These are phyloP conservation scores for Xylaria sp. DNA, from an alignment of 2,329 filamentous ascomycete species.

Conservation along the genomic window DNA sequence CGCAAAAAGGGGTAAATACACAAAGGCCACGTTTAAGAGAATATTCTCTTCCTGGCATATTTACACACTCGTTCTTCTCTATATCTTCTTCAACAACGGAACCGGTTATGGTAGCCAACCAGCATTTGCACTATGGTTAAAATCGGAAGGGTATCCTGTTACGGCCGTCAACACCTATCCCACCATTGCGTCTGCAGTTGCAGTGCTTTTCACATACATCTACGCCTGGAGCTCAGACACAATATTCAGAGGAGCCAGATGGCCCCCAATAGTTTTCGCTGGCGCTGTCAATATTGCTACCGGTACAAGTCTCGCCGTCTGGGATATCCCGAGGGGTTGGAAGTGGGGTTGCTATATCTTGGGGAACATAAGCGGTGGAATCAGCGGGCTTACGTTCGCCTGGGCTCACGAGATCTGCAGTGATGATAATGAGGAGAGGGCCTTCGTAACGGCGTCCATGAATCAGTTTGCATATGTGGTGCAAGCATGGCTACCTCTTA, in stretches of 20 bases:
- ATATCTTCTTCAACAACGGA: conserved; percentile 74
- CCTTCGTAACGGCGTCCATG: conserved; percentile 73
- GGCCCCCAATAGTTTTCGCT: conserved; percentile 72
- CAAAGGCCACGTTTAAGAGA: conserved; percentile 63
- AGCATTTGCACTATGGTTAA: conserved; percentile 64
- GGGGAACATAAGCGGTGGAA: conserved; percentile 61
- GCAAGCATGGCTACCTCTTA: conserved; percentile 74
- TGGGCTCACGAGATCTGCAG: conserved; percentile 64
- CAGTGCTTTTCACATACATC: conserved; percentile 67
- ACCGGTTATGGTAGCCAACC: conserved; percentile 61
- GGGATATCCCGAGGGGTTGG: conserved; percentile 63
- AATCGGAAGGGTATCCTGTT: conserved; percentile 56
- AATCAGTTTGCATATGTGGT: conserved; percentile 77
- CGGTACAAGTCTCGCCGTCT: conserved; percentile 55
- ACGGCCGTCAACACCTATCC: conserved; percentile 61
- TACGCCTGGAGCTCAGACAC: conserved; percentile 76
- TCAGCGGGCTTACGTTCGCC: conserved; percentile 59
- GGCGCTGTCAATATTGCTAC: conserved; percentile 57
- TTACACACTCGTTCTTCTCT: conserved; percentile 67
- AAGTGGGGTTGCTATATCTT: conserved; percentile 73
- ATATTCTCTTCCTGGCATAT: conserved; percentile 75
- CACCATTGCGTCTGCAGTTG: conserved; percentile 67
- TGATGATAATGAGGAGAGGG: conserved; percentile 71
- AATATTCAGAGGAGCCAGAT: conserved; percentile 67
- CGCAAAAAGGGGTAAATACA: conserved; percentile 55